Evolutionary conservation across 306 rosid genomes (phyloP), one percentile per base, ranked within the genome.

Genomic region (Parietaria judaica): DNA sequence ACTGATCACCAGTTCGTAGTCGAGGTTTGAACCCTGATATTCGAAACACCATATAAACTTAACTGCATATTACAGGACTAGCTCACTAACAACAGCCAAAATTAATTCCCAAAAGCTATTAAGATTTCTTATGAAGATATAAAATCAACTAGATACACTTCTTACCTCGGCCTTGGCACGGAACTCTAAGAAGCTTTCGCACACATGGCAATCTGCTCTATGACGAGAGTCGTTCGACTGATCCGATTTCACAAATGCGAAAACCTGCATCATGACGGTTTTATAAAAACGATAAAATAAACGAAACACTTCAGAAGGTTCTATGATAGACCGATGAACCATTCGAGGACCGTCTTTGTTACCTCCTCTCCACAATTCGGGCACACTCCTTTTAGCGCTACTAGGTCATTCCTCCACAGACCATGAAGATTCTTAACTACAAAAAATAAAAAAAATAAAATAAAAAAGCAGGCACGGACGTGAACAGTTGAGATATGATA

Each of bases 331-430:
- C 43, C 14, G 14, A 31, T 36, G 67, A 67, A 17, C 8, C 5
- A 66, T 14, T 35, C 58, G 64, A 23, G 6, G 50, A 52, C 35
- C 43, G 71, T 73, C 81, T 59, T 58, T 49, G 9, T 49, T 49
- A 90, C 97, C 90, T 90, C 97, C 73, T 87, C 97, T 47, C 86
- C 96, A 62, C 96, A 90, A 76, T 83, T 90, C 64, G 97, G 96
- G 75, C 97, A 90, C 1, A 87, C 79, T 55, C 97, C 96, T 70
- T 80, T 87, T 6, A 90, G 74, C 53, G 95, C 91, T 66, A 82
- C 94, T 74, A 90, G 72, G 60, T 83, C 91, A 63, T 83, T 83
- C 74, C 73, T 78, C 98, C 98, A 87, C 36, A 87, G 77, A 66
- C 95, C 95, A 52, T 73, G 76, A 81, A 91, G 89, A 70, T 81